These are phyloP conservation scores for Russula abietina DNA, from an alignment of 768 basidiomycete genomes.

Conservation along the genomic window DNA sequence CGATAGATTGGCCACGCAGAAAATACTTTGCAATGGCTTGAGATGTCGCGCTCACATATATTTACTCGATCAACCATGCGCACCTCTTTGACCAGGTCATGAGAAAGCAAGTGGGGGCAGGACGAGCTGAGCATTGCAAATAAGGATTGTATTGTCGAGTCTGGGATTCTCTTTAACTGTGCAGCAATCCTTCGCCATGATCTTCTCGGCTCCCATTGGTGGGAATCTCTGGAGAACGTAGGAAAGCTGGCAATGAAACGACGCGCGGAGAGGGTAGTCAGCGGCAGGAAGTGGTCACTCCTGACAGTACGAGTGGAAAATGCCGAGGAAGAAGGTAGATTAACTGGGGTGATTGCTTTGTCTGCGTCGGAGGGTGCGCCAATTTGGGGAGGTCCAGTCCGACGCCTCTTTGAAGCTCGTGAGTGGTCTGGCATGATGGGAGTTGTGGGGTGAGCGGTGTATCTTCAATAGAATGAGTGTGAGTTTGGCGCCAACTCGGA, in stretches of 20 bases:
- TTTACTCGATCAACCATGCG: conserved; percentile 18
- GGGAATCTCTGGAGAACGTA: conserved; percentile 36
- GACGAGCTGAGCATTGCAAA: conserved; percentile 45
- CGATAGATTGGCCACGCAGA: conserved; percentile 46
- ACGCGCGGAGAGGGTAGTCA: conserved; percentile 47
- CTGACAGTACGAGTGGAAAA: conserved; percentile 38
- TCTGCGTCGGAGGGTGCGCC: conserved; percentile 46
- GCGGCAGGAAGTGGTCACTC: conserved; percentile 34
- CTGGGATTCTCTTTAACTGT: conserved; percentile 47
- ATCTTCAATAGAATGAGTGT: not conserved
- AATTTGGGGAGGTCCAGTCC: conserved; percentile 28
- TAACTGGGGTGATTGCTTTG: conserved; percentile 33
- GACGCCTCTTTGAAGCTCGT: conserved; percentile 30
- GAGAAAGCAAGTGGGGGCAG: conserved; percentile 47
- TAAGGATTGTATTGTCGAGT: conserved; percentile 43
- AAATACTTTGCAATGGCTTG: conserved; percentile 45
- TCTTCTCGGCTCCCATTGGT: conserved; percentile 34
- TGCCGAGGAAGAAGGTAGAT: conserved; percentile 45
- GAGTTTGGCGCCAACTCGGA: not conserved
- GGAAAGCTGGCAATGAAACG: conserved; percentile 44
- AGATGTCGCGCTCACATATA: not conserved
- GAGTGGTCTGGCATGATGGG: conserved; percentile 12
- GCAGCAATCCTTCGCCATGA: conserved; percentile 28
- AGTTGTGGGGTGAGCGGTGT: not conserved
- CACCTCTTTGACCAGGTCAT: conserved; percentile 53